These are phyloP conservation scores for Biscutella laevigata DNA, from an alignment of 441 rosid species.

Conservation along the genomic window DNA sequence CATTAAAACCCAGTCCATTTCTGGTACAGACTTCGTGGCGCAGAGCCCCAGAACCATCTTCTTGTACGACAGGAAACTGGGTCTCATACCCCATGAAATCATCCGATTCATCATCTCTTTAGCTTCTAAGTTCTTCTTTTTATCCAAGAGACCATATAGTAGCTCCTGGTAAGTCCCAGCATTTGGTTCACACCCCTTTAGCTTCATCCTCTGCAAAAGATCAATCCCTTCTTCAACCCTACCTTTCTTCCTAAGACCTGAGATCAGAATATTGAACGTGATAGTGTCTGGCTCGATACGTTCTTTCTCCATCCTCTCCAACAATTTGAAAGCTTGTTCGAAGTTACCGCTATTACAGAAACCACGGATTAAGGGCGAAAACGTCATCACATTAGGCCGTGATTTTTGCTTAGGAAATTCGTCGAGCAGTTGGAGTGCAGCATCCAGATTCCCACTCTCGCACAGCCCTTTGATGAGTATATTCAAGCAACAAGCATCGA, in stretches of 20 bases:
- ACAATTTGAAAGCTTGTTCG: slow-evolving; percentile 46
- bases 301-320: slow-evolving; percentile 61
- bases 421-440: slow-evolving; percentile 69
- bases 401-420: slow-evolving; percentile 80
- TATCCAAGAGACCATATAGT: slow-evolving; percentile 64
- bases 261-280: slow-evolving; percentile 66
- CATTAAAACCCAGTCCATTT: slow-evolving; percentile 58
- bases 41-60: slow-evolving; percentile 56
- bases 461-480: slow-evolving; percentile 69
- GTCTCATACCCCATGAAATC: slow-evolving; percentile 40
- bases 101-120: slow-evolving; percentile 44
- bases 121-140: slow-evolving; percentile 42
- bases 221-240: slow-evolving; percentile 56
- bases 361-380: slow-evolving; percentile 57
- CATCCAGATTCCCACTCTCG: slow-evolving; percentile 52
- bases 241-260: slow-evolving; percentile 68
- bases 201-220: slow-evolving; percentile 51
- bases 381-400: slow-evolving; percentile 61
- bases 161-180: slow-evolving; percentile 66
- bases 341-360: slow-evolving; percentile 52
- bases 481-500: slow-evolving; percentile 74
- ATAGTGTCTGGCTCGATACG: slow-evolving; percentile 56
- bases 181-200: slow-evolving; percentile 61
- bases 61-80: slow-evolving; percentile 62
- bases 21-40: slow-evolving; percentile 30